Conservation (phyloP, 1,284 basidiomycete genomes). For the Tilletia setariae region DNA sequence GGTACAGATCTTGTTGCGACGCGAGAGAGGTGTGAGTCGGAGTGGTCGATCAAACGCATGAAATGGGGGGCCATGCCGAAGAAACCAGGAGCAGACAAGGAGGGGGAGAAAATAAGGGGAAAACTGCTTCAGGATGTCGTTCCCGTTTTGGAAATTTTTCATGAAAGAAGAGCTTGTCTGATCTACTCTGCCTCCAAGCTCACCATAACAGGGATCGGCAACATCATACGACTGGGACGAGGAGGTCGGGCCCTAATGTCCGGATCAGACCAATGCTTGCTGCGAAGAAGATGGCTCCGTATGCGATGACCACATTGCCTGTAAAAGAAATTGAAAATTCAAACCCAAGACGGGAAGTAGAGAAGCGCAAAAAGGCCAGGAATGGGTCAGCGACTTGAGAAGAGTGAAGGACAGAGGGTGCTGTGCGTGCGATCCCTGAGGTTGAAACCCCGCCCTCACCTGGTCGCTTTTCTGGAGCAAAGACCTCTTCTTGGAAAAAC, state of each 20-base stretch:
- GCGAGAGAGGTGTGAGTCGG: too few relatives aligned
- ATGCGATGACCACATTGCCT: neutral
- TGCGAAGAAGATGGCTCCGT: slow-evolving; percentile 3
- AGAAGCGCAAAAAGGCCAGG: neutral
- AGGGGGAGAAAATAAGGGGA: too few relatives aligned
- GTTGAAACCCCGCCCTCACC: neutral
- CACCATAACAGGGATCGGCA: neutral
- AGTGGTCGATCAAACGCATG: too few relatives aligned
- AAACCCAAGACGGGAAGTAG: neutral
- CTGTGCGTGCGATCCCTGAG: too few relatives aligned
- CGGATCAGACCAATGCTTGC: neutral
- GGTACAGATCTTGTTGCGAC: too few relatives aligned
- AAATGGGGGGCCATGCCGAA: too few relatives aligned
- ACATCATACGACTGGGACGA: slow-evolving; percentile 1
- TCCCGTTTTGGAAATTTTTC: too few relatives aligned
- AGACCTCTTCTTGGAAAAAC: neutral
- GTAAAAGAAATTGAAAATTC: neutral
- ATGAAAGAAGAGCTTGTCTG: too few relatives aligned
- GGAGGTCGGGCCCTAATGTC: slow-evolving; percentile 1
- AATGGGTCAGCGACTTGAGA: neutral
- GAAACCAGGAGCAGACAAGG: too few relatives aligned
- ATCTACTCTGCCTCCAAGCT: too few relatives aligned
- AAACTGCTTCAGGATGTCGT: too few relatives aligned
- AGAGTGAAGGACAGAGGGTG: too few relatives aligned
- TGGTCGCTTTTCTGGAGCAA: slow-evolving; percentile 6